Conservation (phyloP, 2,329 filamentous ascomycete genomes). For the Phaeosphaeria sp. region DNA sequence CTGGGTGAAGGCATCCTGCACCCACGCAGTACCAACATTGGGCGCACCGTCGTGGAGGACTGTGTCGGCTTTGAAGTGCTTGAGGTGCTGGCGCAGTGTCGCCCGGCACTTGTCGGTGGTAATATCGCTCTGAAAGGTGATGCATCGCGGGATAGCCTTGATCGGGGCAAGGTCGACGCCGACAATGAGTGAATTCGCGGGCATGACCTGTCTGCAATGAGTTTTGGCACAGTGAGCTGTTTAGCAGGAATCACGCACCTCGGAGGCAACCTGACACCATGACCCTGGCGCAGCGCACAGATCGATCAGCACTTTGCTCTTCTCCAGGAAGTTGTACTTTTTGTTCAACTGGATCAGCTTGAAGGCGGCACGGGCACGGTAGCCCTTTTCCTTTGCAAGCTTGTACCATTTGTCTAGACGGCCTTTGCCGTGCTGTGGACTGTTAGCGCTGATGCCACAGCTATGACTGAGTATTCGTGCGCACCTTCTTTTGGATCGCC, state of each 20-base stretch:
- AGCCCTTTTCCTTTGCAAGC: constrained; percentile 97
- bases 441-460: constrained; percentile 28
- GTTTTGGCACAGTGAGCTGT: neutral
- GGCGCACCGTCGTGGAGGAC: constrained; percentile 97
- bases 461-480: neutral
- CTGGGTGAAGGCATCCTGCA: constrained; percentile 97
- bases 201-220: constrained; percentile 69
- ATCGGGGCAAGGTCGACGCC: constrained; percentile 95
- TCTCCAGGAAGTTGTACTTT: constrained; percentile 97
- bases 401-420: constrained; percentile 99
- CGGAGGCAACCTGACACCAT: constrained; percentile 73
- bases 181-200: constrained; percentile 84
- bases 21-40: constrained; percentile 97
- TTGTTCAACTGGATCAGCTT: constrained; percentile 99
- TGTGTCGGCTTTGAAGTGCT: constrained; percentile 94
- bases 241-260: constrained; percentile 68
- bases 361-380: constrained; percentile 93
- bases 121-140: constrained; percentile 97
- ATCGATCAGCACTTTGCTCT: constrained; percentile 95
- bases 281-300: constrained; percentile 91
- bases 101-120: constrained; percentile 95
- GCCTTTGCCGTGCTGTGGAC: constrained; percentile 81
- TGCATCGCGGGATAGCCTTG: constrained; percentile 91
- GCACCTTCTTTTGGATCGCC: constrained; percentile 92
- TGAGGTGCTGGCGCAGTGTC: constrained; percentile 86